Conservation (phyloP, 2,329 filamentous ascomycete species). For the Aspergillus fumigatus region DNA sequence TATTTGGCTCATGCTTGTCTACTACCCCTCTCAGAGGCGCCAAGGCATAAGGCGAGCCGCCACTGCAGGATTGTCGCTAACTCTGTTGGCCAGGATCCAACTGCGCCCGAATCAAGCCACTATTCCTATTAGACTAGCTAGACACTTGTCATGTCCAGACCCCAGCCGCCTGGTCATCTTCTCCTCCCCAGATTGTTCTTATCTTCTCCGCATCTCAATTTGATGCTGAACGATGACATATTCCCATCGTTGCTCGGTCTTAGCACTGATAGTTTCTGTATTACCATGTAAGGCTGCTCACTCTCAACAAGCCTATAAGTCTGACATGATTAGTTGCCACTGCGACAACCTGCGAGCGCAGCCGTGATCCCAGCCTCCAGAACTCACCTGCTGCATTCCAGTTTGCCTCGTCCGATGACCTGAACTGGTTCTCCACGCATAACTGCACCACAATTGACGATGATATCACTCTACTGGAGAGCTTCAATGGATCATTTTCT, state of each 20-base stretch:
- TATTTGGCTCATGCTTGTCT: neutral
- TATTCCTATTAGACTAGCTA: neutral
- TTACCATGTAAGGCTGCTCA: neutral
- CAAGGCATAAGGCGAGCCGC: neutral
- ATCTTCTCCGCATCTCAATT: neutral
- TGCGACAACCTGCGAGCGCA: neutral
- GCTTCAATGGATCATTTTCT: neutral
- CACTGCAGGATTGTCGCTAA: neutral
- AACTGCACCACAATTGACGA: neutral
- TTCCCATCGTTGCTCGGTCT: neutral
- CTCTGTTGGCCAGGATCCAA: neutral
- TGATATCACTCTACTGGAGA: neutral
- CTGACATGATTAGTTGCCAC: neutral
- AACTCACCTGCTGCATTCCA: neutral
- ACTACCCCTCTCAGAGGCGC: neutral
- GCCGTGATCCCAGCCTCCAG: neutral
- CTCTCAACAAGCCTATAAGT: neutral
- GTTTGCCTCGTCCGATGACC: neutral
- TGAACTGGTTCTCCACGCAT: neutral
- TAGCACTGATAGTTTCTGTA: neutral
- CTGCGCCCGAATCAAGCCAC: neutral
- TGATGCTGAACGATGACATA: neutral
- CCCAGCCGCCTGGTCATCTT: neutral
- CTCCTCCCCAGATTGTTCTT: neutral
- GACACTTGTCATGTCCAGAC: neutral